A percentile compares a stretch with the other conserved stretches of the same genome.
phyloP scores from a whole-genome alignment of 2,329 filamentous ascomycete genomes.

The Chaetomium strumarium region DNA sequence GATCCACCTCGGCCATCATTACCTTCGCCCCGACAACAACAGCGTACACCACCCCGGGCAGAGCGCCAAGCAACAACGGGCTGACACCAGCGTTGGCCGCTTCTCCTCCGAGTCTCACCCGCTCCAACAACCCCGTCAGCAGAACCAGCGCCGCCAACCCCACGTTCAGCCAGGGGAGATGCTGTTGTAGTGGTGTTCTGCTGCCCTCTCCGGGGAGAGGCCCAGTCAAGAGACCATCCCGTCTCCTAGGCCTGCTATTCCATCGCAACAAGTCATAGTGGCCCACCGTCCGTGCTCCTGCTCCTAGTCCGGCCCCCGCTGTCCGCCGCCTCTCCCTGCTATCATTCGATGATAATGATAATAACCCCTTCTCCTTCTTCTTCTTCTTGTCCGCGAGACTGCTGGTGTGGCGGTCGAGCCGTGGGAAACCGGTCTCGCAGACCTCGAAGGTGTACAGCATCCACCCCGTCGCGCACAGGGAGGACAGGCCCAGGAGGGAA shows the following conservation, averaged over 20 bases:
- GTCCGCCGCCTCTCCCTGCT: no score
- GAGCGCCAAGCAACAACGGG: slow-evolving; percentile 41
- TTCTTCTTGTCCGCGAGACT: not conserved
- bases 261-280: no score
- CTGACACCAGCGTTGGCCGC: slow-evolving; percentile 27
- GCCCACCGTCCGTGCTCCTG: no score
- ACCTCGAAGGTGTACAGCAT: slow-evolving; percentile 53
- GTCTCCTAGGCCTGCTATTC: no score
- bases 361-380: no score
- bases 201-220: not conserved
- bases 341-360: no score
- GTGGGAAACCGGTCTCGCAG: slow-evolving; percentile 45
- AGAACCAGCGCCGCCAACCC: slow-evolving; percentile 49
- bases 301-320: no score
- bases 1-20: slow-evolving; percentile 63
- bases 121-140: slow-evolving; percentile 37
- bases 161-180: slow-evolving; percentile 56
- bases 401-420: slow-evolving; percentile 38
- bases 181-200: slow-evolving; percentile 45
- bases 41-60: slow-evolving; percentile 54
- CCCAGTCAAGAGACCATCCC: no score
- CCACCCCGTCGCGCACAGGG: slow-evolving; percentile 57
- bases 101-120: slow-evolving; percentile 26
- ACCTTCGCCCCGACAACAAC: slow-evolving; percentile 57
- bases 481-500: slow-evolving; percentile 55